Conservation (phyloP, 371 early-diverging fungal species). For the Rhizopus stolonifer region DNA sequence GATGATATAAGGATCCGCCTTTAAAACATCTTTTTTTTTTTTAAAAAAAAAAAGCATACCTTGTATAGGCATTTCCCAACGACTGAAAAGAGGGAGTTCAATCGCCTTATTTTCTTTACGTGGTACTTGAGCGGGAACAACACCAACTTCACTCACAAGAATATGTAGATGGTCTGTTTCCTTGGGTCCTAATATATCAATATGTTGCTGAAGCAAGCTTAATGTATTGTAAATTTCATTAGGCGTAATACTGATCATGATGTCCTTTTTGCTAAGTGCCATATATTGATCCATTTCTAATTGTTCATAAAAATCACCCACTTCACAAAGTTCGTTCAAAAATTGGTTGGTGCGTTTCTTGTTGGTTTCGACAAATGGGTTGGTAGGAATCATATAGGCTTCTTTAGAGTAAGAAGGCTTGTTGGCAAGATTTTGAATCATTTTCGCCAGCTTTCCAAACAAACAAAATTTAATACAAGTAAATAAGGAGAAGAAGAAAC, state of each 20-base stretch:
- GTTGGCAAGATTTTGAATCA: constrained; percentile 94
- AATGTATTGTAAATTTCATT: constrained; percentile 93
- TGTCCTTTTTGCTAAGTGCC: constrained; percentile 88
- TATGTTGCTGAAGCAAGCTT: constrained; percentile 74
- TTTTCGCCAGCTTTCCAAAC: constrained; percentile 70
- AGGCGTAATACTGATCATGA: constrained; percentile 80
- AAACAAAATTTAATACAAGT: constrained; percentile 4
- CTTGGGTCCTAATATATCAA: constrained; percentile 74
- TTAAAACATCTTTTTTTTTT: too few relatives aligned
- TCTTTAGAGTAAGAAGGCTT: constrained; percentile 91
- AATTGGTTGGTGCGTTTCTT: constrained; percentile 85
- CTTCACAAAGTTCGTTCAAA: constrained; percentile 88
- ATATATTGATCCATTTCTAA: constrained; percentile 97
- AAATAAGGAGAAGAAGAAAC: neutral
- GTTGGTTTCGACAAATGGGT: constrained; percentile 88
- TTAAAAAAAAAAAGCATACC: neutral
- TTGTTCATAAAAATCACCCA: constrained; percentile 91
- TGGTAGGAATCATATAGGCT: constrained; percentile 83
- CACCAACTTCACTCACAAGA: constrained; percentile 69
- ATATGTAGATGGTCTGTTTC: constrained; percentile 78
- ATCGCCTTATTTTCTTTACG: constrained; percentile 81
- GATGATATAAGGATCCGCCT: too few relatives aligned
- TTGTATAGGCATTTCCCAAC: constrained; percentile 85
- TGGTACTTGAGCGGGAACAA: constrained; percentile 73
- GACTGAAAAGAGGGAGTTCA: constrained; percentile 78